These are phyloP conservation scores for Aspergillus hiratsukae DNA, from an alignment of 2,329 filamentous ascomycete species.

Conservation along the genomic window DNA sequence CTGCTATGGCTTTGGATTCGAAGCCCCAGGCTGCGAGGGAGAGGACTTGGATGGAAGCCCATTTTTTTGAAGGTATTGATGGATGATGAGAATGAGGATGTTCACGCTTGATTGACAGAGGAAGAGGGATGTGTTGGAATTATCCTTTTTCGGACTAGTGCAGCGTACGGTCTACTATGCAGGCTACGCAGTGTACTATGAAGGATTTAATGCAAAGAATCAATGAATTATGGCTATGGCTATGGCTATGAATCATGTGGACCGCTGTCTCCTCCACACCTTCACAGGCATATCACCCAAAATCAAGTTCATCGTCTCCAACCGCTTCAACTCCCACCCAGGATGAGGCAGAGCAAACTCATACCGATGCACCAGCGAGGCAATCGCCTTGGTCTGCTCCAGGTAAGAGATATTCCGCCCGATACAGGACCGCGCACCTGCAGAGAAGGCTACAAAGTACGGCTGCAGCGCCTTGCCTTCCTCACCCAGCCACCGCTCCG, in stretches of 20 bases:
- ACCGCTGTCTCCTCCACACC: slow-evolving; percentile 20
- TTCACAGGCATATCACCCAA: slow-evolving; percentile 30
- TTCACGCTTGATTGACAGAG: no score
- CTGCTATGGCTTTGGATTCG: not conserved
- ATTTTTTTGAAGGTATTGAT: not conserved
- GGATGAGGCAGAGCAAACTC: slow-evolving; percentile 25
- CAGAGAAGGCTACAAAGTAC: slow-evolving; percentile 39
- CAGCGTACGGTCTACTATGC: no score
- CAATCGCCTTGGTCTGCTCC: slow-evolving; percentile 42
- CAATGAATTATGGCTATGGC: not conserved
- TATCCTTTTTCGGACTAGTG: not conserved
- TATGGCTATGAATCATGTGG: not conserved
- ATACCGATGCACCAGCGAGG: slow-evolving; percentile 27
- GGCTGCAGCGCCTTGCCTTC: slow-evolving; percentile 37
- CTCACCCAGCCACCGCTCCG: slow-evolving; percentile 42
- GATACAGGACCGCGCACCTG: slow-evolving; percentile 39
- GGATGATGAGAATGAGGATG: no score
- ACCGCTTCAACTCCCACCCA: slow-evolving; percentile 22
- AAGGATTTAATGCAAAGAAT: no score
- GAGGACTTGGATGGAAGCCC: not conserved
- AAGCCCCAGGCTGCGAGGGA: not conserved
- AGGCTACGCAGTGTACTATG: no score
- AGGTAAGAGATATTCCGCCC: slow-evolving; percentile 43
- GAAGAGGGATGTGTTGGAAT: not conserved
- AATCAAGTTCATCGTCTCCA: slow-evolving; percentile 29